Evolutionary conservation across 306 rosid species (phyloP), one percentile per base, ranked within the genome.

Genomic region (Dryas drummondii): DNA sequence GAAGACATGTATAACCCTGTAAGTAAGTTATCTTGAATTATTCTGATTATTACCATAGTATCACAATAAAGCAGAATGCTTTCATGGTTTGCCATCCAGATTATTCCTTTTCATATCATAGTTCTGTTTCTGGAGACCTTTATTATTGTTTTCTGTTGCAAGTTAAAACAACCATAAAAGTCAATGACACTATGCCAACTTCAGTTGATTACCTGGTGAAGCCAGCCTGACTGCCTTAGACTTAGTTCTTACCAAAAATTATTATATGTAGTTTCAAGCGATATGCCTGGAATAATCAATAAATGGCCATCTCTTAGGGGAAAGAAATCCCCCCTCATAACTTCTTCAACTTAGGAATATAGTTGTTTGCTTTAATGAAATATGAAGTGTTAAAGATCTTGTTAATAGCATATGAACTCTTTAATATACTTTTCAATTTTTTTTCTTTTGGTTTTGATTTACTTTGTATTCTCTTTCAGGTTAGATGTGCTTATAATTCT

Each of bases 1-100:
- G 91, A 91, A 81, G 99, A 94, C 82, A 85, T 94, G 99, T 92
- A 90, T 81, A 79, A 86, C 84, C 99, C 97, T 91, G 97, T 93
- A 91, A 84, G 98, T 93, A 86, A 87, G 97, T 93, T 81, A 62
- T 79, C 81, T 79, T 83, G 68, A 76, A 70, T 72, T 77, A 66
- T 82, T 80, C 63, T 74, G 57, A 32, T 77, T 66, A 76, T 74
- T 84, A 71, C 41, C 58, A 40, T 70, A 77, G 61, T 76, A 62
- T 68, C 67, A 46, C 54, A 51, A 3, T 51, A 50, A 19, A 76
- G 66, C 41, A 68, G 9, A 65, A 15, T 77, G 46, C 27, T 26
- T 14, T 69, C 59, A 7, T 48, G 37, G 56, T 16, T 42, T 73
- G 54, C 60, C 22, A 22, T 45, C 17, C 48, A 17, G 16, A 41